These are phyloP conservation scores for Blastobotrys muscicola DNA, from an alignment of 805 yeast species.

Conservation along the genomic window DNA sequence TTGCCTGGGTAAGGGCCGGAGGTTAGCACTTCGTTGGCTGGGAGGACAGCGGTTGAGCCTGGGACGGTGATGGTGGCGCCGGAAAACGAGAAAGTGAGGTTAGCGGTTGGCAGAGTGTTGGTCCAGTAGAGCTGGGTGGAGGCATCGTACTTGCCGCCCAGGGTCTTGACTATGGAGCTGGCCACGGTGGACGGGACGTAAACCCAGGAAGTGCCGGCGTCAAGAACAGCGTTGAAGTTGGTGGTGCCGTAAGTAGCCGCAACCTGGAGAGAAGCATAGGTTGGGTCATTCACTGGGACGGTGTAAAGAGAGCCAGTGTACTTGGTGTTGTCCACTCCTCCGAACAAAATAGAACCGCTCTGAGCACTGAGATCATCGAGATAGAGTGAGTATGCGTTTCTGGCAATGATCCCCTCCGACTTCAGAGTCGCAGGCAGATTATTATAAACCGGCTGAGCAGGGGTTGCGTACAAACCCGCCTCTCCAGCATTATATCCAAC, in stretches of 20 bases:
- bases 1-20: slow-evolving; percentile 5
- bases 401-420: slow-evolving; percentile 30
- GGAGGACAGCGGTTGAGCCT: slow-evolving; percentile 12
- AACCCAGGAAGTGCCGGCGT: slow-evolving; percentile 43
- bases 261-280: slow-evolving; percentile 11
- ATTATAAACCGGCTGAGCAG: slow-evolving; percentile 29
- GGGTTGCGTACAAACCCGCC: no score
- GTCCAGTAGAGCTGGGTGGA: background rate
- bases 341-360: slow-evolving; percentile 9
- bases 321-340: slow-evolving; percentile 11
- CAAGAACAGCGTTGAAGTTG: slow-evolving; percentile 25
- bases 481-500: slow-evolving; percentile 18
- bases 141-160: background rate
- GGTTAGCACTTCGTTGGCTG: slow-evolving; percentile 15
- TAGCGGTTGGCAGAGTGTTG: background rate
- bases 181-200: slow-evolving; percentile 31
- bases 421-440: slow-evolving; percentile 53
- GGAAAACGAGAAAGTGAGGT: slow-evolving; percentile 16
- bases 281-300: slow-evolving; percentile 33
- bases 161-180: background rate
- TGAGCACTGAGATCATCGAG: slow-evolving; percentile 24
- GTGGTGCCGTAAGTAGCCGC: background rate
- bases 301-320: slow-evolving; percentile 12
- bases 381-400: slow-evolving; percentile 36
- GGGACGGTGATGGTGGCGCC: slow-evolving; percentile 22